These are phyloP conservation scores for Mortierella sp. DNA, from an alignment of 371 early-diverging fungal species.

Conservation along the genomic window DNA sequence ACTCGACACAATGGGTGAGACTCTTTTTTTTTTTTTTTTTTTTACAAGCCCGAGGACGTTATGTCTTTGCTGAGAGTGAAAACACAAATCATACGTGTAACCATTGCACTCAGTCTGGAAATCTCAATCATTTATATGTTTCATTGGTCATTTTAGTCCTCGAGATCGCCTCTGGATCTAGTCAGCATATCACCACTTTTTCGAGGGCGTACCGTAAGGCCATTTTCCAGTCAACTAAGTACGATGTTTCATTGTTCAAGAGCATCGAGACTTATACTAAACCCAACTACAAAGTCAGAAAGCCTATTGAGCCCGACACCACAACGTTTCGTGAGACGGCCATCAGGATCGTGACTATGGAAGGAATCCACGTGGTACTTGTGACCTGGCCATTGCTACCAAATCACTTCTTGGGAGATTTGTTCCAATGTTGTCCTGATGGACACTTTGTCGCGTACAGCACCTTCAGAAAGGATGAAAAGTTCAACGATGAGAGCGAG, in stretches of 20 bases:
- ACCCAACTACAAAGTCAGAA: not conserved
- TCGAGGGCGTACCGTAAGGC: conserved; percentile 16
- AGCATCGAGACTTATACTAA: conserved; percentile 24
- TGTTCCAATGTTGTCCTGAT: conserved; percentile 6
- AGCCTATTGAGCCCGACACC: conserved; percentile 18
- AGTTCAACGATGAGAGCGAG: conserved; percentile 26
- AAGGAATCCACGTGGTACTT: not conserved
- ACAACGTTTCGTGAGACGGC: conserved; percentile 3
- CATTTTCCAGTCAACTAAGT: conserved; percentile 29
- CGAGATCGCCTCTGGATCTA: conserved; percentile 25
- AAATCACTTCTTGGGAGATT: conserved; percentile 29
- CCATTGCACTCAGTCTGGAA: no score
- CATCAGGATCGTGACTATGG: not conserved
- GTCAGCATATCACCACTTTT: conserved; percentile 23
- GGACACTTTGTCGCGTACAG: conserved; percentile 27
- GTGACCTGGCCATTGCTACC: conserved; percentile 30
- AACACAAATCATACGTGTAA: not conserved
- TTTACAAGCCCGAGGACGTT: conserved; percentile 19
- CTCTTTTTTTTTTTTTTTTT: not conserved
- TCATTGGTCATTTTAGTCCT: conserved; percentile 8
- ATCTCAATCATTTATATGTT: not conserved
- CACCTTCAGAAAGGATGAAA: conserved; percentile 27
- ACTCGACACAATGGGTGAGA: conserved; percentile 23
- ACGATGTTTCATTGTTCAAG: conserved; percentile 17
- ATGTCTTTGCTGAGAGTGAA: not conserved